Evolutionary conservation across 108 stramenopile genomes (phyloP), one percentile per base, ranked within the genome.

Genomic region (Hondaea fermentalgiana): DNA sequence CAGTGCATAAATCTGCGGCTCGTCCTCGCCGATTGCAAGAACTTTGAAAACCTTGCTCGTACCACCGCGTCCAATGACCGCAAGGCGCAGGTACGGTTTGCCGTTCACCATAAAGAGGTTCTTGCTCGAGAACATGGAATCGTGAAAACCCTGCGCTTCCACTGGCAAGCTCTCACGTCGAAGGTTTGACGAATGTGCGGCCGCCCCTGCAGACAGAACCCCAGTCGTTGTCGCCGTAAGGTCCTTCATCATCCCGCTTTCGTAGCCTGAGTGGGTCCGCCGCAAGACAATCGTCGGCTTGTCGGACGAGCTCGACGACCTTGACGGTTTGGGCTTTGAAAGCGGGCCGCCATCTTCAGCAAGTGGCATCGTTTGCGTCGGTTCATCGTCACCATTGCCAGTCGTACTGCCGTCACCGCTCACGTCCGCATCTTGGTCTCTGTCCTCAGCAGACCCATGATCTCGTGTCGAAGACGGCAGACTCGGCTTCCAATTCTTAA

Each of bases 11-110:
- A 98, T 95, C 23, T 93, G 90, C n/a, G 76, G 76, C 60, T 94
- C 95, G 57, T 95, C 95, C 51, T 91, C 92, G 0, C 96, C 94
- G n/a, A 83, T 53, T 53, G 49, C 76, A 12, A 98, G 93, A 5
- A 96, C 97, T 17, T 97, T 90, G 89, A 96, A 98, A 3, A 98
- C 98, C 89, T 98, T 97, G 91, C 96, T 97, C n/a, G 96, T 96
- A 2, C 98, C 98, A 42, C 98, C 98, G 76, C 96, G 96, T 8
- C 98, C 98, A 72, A 99, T 96, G n/a, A 97, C 93, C 14, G 96
- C 98, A 35, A 98, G 95, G 88, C 97, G 97, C 21, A 93, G 95
- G 87, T 97, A 99, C 2, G 95, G 94, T 6, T 91, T 89, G 29
- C 92, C 92, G 88, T 97, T 96, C 21, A 99, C 97, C 72, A 51